Percentiles rank a stretch among this genome's conserved stretches.
These are phyloP conservation scores for Cercis canadensis DNA, from an alignment of 306 rosid genomes.

Conservation along the genomic window DNA sequence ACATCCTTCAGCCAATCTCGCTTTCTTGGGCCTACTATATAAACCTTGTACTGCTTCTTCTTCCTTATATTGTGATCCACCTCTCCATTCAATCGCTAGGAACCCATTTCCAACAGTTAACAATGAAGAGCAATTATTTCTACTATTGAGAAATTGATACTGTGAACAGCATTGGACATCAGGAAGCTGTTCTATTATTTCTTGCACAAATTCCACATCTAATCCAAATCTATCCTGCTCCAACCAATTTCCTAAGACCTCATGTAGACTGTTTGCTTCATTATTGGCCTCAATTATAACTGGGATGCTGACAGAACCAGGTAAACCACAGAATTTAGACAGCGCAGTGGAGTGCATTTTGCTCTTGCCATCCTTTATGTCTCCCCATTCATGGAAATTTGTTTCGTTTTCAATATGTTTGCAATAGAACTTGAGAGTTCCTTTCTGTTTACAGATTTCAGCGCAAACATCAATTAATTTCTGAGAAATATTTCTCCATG, in stretches of 20 bases:
- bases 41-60: conserved; percentile 56
- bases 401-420: conserved; percentile 62
- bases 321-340: conserved; percentile 68
- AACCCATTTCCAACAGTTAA: conserved; percentile 85
- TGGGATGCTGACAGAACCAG: conserved; percentile 53
- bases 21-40: conserved; percentile 61
- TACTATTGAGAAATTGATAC: conserved; percentile 63
- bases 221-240: conserved; percentile 95
- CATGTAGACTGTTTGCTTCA: conserved; percentile 49
- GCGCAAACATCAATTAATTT: conserved; percentile 62
- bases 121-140: conserved; percentile 58
- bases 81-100: conserved; percentile 56
- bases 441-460: conserved; percentile 69
- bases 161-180: conserved; percentile 58
- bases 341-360: conserved; percentile 46
- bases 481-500: conserved; percentile 76
- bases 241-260: conserved; percentile 73
- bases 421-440: conserved; percentile 64
- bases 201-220: conserved; percentile 91
- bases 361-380: conserved; percentile 39
- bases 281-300: conserved; percentile 50
- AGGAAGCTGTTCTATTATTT: conserved; percentile 82
- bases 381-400: conserved; percentile 38
- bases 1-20: conserved; percentile 47
- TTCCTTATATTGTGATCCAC: conserved; percentile 59